These are phyloP conservation scores for Saccharomycopsis fibuligera DNA, from an alignment of 805 yeast genomes.

Conservation along the genomic window DNA sequence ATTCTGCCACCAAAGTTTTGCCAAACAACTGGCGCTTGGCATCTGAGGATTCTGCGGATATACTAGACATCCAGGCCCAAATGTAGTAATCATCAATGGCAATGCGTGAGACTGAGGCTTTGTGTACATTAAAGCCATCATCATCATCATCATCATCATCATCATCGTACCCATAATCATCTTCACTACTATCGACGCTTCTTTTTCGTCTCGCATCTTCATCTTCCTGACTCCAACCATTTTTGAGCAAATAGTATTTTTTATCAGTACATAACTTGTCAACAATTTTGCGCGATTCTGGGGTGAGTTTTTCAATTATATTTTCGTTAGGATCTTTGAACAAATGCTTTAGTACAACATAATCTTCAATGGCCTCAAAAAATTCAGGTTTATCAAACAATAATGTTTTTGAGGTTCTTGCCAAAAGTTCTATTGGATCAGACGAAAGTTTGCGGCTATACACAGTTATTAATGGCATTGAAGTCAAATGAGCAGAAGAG, in stretches of 20 bases:
- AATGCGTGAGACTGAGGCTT: constrained; percentile 44
- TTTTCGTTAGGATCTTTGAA: constrained; percentile 52
- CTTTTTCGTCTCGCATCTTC: no score
- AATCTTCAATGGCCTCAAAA: constrained; percentile 73
- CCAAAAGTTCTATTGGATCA: constrained; percentile 53
- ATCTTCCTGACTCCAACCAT: constrained; percentile 20
- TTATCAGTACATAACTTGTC: constrained; percentile 29
- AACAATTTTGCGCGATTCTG: constrained; percentile 61
- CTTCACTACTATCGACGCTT: no score
- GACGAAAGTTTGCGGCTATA: constrained; percentile 35
- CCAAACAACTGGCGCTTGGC: constrained; percentile 67
- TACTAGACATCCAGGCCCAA: constrained; percentile 84
- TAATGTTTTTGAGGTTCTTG: constrained; percentile 50
- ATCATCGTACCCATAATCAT: constrained; percentile 19
- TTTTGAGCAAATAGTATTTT: constrained; percentile 14
- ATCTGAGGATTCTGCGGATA: constrained; percentile 68
- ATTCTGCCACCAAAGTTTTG: constrained; percentile 74
- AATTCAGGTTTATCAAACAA: constrained; percentile 50
- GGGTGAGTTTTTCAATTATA: constrained; percentile 58
- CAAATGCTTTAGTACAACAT: constrained; percentile 62
- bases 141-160: not conserved
- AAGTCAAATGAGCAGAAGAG: constrained; percentile 9
- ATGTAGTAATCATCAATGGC: constrained; percentile 81
- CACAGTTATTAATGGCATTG: constrained; percentile 51
- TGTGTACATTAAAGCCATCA: not conserved